Base-by-base conservation (phyloP, 345 rosid species). In the Anacardium occidentale region DNA sequence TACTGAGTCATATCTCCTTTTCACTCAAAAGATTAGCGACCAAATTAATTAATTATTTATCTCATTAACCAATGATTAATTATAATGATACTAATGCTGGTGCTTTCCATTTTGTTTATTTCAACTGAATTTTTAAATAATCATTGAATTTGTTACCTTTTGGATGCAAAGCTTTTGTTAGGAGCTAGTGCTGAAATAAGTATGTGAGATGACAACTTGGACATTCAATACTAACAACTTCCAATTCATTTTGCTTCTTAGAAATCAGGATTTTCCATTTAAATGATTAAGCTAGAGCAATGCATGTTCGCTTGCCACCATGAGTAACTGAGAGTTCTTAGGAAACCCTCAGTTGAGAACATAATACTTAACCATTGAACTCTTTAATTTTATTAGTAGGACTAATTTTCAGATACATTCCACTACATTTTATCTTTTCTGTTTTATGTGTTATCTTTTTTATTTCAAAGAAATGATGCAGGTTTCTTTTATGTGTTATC, bases 1-100 rank as follows among this genome's bases (percentile, higher is more conserved):
- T 73, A 20, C 52, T 53, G 75, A 69, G 69, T 78, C 76, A 69
- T 78, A 40, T 75, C 65, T 56, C 69, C 76, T 66, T 37, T 74
- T 48, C 68, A 57, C 62, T 61, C 71, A 24, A 62, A 69, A 42
- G 24, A 52, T 59, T 60, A 72, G 62, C 18, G 53, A 61, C 64
- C 54, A 55, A 64, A 48, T 75, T 21, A 57, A 65, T 64, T 70
- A 17, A 37, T 74, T 45, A 61, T 70, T 61, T 21, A 50, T 64
- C 51, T 52, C 72, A 15, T 18, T 11, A 21, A 58, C n/a, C 1
- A 37, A 79, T 54, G 10, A 25, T 51, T 52, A 64, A 60, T 66
- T 64, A 56, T 66, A 56, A 15, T 47, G 68, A 25, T 64, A 11
- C 25, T 34, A 50, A 44, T 26, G 9, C 20, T 53, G 58, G n/a